A percentile compares a stretch with the other conserved stretches of the same genome.
Conservation (phyloP, 169 alveolate genomes). For the Toxoplasma gondii region DNA sequence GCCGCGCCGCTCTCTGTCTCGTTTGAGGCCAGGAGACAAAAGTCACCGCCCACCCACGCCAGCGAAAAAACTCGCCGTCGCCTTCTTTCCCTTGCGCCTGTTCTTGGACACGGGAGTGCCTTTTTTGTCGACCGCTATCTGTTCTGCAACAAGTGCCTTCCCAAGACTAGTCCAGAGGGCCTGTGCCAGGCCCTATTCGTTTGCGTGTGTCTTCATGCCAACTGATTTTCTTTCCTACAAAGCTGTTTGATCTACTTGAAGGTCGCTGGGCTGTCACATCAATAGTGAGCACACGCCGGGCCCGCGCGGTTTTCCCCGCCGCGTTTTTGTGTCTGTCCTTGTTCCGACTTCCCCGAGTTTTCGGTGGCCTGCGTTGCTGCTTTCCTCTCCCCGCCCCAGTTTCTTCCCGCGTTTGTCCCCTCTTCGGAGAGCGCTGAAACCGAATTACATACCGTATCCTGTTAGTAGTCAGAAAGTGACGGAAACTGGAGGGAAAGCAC, state of each 20-base stretch:
- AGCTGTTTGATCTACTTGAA: not conserved
- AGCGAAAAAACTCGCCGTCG: not conserved
- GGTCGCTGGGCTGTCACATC: not conserved
- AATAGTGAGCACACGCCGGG: not conserved
- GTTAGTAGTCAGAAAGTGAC: not conserved
- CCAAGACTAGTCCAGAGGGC: not conserved
- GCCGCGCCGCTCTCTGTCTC: not conserved
- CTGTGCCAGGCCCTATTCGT: not conserved
- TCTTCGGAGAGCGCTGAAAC: not conserved
- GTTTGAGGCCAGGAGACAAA: not conserved
- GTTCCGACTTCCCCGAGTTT: not conserved
- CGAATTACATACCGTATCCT: not conserved
- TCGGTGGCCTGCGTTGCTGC: not conserved
- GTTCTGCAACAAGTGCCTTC: not conserved
- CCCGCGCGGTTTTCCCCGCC: constrained; percentile 7
- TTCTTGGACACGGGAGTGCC: not conserved
- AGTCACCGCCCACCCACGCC: not conserved
- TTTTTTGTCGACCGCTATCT: not conserved
- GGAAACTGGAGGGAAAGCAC: not conserved
- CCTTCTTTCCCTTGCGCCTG: not conserved
- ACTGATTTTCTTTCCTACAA: not conserved
- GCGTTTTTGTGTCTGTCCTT: not conserved
- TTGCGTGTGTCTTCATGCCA: not conserved
- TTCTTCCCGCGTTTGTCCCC: not conserved
- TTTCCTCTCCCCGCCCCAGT: not conserved